Evolutionary conservation across 257 asterid species (phyloP), one percentile per base, ranked within the genome.

Genomic region (Fraxinus excelsior): DNA sequence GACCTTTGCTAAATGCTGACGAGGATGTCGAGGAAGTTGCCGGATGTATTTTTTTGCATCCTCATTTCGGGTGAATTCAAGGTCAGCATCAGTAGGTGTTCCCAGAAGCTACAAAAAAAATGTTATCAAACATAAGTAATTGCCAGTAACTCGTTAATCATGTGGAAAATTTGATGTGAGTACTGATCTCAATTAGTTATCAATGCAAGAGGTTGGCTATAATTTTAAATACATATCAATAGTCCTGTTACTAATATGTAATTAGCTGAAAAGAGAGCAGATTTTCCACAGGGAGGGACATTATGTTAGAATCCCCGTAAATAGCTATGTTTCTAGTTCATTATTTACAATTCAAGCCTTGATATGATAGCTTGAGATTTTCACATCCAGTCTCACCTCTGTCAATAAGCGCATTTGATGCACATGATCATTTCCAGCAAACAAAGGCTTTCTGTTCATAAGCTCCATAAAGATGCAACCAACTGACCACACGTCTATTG

Each of bases 391-490:
- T n/a, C 65, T 32, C 42, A 89, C 93, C 91, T 93, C 97, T 4
- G 87, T 93, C 83, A 96, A 58, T 75, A 96, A 78, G 85, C 90
- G 94, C 94, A 96, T 87, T 75, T 96, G 99, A 84, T 96, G 94
- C n/a, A 96, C 98, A 12, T 93, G 98, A 83, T 96, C 99, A 76
- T 86, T 96, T n/a, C 99, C 99, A 5, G 97, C 91, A 42, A 96
- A 91, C 78, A 96, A 67, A 34, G 99, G 98, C 84, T 90, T 93
- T 71, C 96, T 76, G 66, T 91, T 96, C 97, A 93, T 88, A 72
- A 96, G 96, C 90, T 96, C 99, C 99, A 93, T 90, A 88, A 84
- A 96, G 76, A 96, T 89, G 86, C 99, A 96, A 19, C 98, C 99
- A 5, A 96, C 99, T 0, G 99, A 96, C 99, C 99, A 96, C 0